Evolutionary conservation across 768 basidiomycete species (phyloP).

Genomic region (Lactarius akahatsu): DNA sequence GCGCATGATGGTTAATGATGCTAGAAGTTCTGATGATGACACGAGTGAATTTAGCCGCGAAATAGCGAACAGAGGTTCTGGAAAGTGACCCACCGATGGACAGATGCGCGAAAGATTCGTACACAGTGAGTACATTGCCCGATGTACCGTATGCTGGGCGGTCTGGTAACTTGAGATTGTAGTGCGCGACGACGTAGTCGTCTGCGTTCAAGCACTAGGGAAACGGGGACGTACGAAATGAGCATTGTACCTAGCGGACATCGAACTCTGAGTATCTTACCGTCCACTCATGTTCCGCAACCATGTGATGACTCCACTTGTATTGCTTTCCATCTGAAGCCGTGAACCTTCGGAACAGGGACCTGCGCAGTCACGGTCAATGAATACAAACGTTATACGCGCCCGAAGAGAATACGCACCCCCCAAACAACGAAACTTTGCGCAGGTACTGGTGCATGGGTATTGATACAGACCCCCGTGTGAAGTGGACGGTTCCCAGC

Average conservation of each 20-base stretch:
- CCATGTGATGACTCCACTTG: conserved; percentile 57
- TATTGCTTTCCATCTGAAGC: conserved; percentile 72
- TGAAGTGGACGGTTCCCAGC: conserved; percentile 60
- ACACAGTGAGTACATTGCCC: conserved; percentile 61
- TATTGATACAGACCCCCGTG: conserved; percentile 44
- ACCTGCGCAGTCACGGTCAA: conserved; percentile 41
- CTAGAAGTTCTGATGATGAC: conserved; percentile 25
- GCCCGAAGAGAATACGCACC: conserved; percentile 45
- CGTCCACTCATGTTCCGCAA: conserved; percentile 70
- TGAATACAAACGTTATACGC: conserved; percentile 8
- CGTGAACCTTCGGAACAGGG: conserved; percentile 64
- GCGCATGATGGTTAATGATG: conserved; percentile 30
- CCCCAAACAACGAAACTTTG: conserved; percentile 62
- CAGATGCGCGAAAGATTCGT: conserved; percentile 53
- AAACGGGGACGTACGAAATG: conserved; percentile 11
- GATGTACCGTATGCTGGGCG: conserved; percentile 58
- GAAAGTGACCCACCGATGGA: conserved; percentile 47
- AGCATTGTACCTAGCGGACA: conserved; percentile 10
- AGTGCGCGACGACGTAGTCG: conserved; percentile 61
- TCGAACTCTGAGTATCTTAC: conserved; percentile 42
- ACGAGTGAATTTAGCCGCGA: neutral
- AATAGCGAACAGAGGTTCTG: neutral
- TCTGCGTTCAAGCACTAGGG: conserved; percentile 56
- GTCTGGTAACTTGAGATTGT: conserved; percentile 55
- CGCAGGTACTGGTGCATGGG: conserved; percentile 65